Evolutionary conservation across 495 filamentous ascomycete genomes (phyloP), one percentile per base, ranked within the genome.

Genomic region (Xylaria grammica): DNA sequence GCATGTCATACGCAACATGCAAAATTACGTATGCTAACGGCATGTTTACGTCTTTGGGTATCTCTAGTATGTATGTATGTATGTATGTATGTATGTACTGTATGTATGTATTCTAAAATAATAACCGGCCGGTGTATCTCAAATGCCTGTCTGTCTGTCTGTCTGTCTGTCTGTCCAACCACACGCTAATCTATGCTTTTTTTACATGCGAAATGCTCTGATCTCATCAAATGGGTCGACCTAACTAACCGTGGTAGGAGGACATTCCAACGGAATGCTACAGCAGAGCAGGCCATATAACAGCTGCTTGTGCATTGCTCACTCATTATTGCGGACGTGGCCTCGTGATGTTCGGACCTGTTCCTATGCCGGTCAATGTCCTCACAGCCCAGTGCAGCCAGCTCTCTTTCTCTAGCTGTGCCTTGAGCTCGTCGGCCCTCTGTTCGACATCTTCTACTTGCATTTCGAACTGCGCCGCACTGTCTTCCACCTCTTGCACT

Each of bases 401-500:
- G 68, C 83, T 85, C 70, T 90, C 85, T 62, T 84, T 86, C 69
- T 87, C 82, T 29, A 88, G 83, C 52, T 89, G 85, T 13, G 56
- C 77, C 81, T 85, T 88, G n/a, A 97, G 74, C 67, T 90, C 87
- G 44, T 86, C 85, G 0, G 92, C 87, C 46, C 90, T 84, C 38
- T 77, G 79, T 79, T 99, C 96, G 22, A 97, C 82, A 56, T 90
- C 86, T 45, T 85, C 80, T 2, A 99, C 93, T 71, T 93, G 90
- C 36, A 86, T 82, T 73, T 90, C 91, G 72, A 96, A 96, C 59
- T 95, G 91, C 19, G 75, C 79, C 10, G 97, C 83, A 0, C 91
- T 91, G 53, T 91, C 88, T 69, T 97, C 94, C 38, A 97, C 90
- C 69, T 99, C 95, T 64, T 90, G 86, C 34, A 97, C 90, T 70